Conservation (phyloP, 352 stramenopile species). For the Phytophthora colocasiae region DNA sequence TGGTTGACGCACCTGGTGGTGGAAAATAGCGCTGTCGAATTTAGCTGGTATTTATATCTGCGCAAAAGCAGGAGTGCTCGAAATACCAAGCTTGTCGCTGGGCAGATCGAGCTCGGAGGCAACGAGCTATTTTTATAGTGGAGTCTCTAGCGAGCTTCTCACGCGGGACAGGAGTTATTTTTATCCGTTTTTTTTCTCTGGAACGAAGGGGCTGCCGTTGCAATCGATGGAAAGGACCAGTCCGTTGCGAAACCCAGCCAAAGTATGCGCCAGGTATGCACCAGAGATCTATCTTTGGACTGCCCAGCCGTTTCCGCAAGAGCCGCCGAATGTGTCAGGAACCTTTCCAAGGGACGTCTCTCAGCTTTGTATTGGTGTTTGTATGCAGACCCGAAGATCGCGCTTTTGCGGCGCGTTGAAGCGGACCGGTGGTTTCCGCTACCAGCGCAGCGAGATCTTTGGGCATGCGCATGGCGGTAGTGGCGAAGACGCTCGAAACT, state of each 20-base stretch:
- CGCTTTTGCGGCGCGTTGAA: slow-evolving; percentile 10
- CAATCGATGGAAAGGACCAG: slow-evolving; percentile 40
- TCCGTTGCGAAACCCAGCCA: slow-evolving; percentile 41
- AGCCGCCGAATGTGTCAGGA: slow-evolving; percentile 14
- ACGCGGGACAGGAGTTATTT: slow-evolving; percentile 37
- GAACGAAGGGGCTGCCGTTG: slow-evolving; percentile 34
- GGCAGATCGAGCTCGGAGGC: slow-evolving; percentile 13
- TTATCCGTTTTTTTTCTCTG: slow-evolving; percentile 51
- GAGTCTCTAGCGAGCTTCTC: background rate
- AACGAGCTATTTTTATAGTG: slow-evolving; percentile 49
- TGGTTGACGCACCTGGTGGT: slow-evolving; percentile 34
- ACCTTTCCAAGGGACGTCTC: slow-evolving; percentile 7
- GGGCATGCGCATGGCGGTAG: slow-evolving; percentile 2
- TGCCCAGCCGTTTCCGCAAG: slow-evolving; percentile 13
- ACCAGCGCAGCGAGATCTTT: slow-evolving; percentile 11
- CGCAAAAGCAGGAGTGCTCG: slow-evolving; percentile 34
- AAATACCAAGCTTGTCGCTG: slow-evolving; percentile 25
- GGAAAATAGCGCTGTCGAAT: slow-evolving; percentile 38
- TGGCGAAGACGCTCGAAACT: slow-evolving; percentile 7
- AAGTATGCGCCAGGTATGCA: slow-evolving; percentile 1
- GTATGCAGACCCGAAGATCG: slow-evolving; percentile 22
- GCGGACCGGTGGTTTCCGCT: slow-evolving; percentile 18
- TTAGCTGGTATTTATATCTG: slow-evolving; percentile 44
- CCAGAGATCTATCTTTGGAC: slow-evolving; percentile 19
- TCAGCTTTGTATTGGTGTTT: slow-evolving; percentile 3